Conservation (phyloP, 768 basidiomycete species). For the Tulasnella sp. region DNA sequence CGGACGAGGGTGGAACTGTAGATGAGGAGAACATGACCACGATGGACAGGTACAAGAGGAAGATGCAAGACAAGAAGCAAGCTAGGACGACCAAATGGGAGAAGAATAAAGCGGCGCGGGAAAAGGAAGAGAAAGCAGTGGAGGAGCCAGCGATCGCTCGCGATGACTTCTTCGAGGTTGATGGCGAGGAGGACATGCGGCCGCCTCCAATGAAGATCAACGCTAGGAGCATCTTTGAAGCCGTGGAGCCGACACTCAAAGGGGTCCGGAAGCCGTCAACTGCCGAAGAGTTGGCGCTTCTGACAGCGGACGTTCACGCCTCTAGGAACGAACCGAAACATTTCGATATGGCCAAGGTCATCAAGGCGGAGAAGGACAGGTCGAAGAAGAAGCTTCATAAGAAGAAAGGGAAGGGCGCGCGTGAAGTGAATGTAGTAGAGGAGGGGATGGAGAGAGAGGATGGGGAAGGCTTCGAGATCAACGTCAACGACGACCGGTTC, state of each 20-base stretch:
- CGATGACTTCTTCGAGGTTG: conserved; percentile 74
- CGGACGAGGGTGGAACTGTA: conserved; percentile 22
- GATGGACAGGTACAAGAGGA: conserved; percentile 77
- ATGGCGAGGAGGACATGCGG: conserved; percentile 32
- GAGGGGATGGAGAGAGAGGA: conserved; percentile 56
- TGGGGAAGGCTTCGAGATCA: conserved; percentile 51
- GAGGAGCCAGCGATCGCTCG: conserved; percentile 19
- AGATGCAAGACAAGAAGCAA: conserved; percentile 80
- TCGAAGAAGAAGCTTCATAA: conserved; percentile 28
- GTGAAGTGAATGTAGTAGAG: conserved; percentile 37
- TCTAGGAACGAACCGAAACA: conserved; percentile 49
- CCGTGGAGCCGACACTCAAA: conserved; percentile 14
- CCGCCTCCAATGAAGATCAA: conserved; percentile 24
- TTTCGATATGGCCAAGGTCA: conserved; percentile 81
- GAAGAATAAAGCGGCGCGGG: conserved; percentile 25
- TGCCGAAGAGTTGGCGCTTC: conserved; percentile 52
- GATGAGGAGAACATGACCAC: conserved; percentile 65
- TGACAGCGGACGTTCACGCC: conserved; percentile 46
- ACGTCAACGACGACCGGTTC: conserved; percentile 84
- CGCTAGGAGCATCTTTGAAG: not conserved
- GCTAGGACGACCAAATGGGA: conserved; percentile 59
- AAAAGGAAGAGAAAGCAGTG: conserved; percentile 23
- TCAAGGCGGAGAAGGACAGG: conserved; percentile 72
- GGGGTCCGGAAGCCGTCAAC: conserved; percentile 31
- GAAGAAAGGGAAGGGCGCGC: conserved; percentile 34